A percentile compares a stretch with the other conserved stretches of the same genome.
Evolutionary conservation across 805 yeast genomes (phyloP).

Genomic region (Kodamaea restingae): DNA sequence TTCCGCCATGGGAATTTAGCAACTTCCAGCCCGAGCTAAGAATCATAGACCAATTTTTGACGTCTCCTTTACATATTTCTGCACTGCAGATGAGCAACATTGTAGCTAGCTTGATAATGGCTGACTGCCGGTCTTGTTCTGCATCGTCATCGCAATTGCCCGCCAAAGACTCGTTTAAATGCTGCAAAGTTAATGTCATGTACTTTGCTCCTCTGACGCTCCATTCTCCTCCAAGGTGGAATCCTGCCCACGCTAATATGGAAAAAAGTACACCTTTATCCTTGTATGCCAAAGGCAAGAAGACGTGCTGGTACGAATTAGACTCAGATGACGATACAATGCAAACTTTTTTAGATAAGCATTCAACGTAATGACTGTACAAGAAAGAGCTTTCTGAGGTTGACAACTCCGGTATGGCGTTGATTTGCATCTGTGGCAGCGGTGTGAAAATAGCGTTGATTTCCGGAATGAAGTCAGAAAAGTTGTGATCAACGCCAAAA

Average conservation of each 20-base stretch:
- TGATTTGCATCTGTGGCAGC: slow-evolving; percentile 7
- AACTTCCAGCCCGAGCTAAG: slow-evolving; percentile 63
- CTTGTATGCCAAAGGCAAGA: slow-evolving; percentile 51
- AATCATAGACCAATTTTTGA: slow-evolving; percentile 66
- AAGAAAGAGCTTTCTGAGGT: slow-evolving; percentile 24
- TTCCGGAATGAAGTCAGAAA: slow-evolving; percentile 3
- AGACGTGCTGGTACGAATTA: slow-evolving; percentile 49
- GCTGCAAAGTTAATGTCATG: slow-evolving; percentile 44
- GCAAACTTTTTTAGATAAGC: slow-evolving; percentile 39
- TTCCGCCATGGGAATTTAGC: slow-evolving; percentile 59
- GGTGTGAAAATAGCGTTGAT: slow-evolving; percentile 2
- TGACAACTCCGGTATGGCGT: slow-evolving; percentile 18
- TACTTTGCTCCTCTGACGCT: slow-evolving; percentile 46
- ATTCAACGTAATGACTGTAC: slow-evolving; percentile 48
- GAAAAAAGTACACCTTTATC: slow-evolving; percentile 50
- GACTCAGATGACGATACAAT: slow-evolving; percentile 46
- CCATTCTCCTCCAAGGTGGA: slow-evolving; percentile 46
- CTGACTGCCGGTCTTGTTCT: slow-evolving; percentile 25
- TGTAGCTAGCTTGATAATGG: slow-evolving; percentile 54
- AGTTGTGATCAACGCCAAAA: slow-evolving; percentile 1
- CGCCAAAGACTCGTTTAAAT: slow-evolving; percentile 25
- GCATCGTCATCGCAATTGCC: slow-evolving; percentile 19
- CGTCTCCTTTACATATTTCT: slow-evolving; percentile 80
- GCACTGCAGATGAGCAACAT: slow-evolving; percentile 70
- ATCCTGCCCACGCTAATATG: slow-evolving; percentile 53